Evolutionary conservation across 192 early-diverging fungal genomes (phyloP).

Genomic region (Coemansia sp.): DNA sequence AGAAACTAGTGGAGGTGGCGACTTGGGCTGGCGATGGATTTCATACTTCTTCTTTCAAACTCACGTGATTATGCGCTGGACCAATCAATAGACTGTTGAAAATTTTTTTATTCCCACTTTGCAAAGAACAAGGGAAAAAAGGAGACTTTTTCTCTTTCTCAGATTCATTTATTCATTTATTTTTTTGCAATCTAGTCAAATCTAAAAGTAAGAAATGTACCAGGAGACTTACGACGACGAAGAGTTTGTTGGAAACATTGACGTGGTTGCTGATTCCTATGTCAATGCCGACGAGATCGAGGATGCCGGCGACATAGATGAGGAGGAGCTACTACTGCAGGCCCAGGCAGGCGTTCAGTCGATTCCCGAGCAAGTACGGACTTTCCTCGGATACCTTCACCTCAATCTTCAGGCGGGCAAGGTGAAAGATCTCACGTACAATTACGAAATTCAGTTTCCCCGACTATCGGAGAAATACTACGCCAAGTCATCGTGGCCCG

Average conservation of each 20-base stretch:
- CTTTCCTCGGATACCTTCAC: slow-evolving; percentile 82
- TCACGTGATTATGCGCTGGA: slow-evolving; percentile 17
- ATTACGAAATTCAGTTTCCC: slow-evolving; percentile 90
- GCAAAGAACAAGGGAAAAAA: too few species aligned
- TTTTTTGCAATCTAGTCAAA: not conserved
- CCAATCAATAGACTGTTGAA: not conserved
- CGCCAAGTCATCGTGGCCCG: slow-evolving; percentile 85
- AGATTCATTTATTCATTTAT: not conserved
- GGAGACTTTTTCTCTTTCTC: too few species aligned
- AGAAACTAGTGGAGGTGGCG: slow-evolving; percentile 41
- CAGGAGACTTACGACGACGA: slow-evolving; percentile 48
- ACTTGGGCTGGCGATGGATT: slow-evolving; percentile 51
- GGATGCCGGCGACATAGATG: slow-evolving; percentile 33
- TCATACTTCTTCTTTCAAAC: slow-evolving; percentile 31
- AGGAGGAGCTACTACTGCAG: slow-evolving; percentile 38
- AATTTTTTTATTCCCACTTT: slow-evolving; percentile 7
- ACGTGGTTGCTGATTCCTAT: slow-evolving; percentile 46
- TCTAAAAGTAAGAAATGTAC: slow-evolving; percentile 26
- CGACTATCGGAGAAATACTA: slow-evolving; percentile 91
- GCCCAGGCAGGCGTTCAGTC: slow-evolving; percentile 49
- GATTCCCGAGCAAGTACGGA: slow-evolving; percentile 83
- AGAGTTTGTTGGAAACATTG: slow-evolving; percentile 53
- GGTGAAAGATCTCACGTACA: slow-evolving; percentile 79
- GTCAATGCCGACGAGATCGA: slow-evolving; percentile 38
- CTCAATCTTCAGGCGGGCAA: slow-evolving; percentile 76